Conservation (phyloP, 2,329 filamentous ascomycete genomes). For the Alternaria rosae region DNA sequence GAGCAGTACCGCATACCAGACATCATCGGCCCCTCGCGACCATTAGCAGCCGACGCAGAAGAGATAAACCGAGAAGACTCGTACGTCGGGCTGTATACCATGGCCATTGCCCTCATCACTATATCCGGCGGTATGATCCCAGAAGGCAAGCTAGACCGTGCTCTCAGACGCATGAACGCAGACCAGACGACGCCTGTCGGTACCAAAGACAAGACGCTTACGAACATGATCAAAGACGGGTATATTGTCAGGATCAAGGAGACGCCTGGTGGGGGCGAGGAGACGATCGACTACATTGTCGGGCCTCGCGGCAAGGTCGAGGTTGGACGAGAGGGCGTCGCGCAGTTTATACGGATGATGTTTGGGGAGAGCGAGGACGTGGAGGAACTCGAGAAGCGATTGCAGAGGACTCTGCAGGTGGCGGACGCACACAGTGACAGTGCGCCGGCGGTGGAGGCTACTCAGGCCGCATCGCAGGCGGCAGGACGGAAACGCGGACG, state of each 20-base stretch:
- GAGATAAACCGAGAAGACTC: slow-evolving; percentile 71
- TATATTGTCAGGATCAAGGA: slow-evolving; percentile 82
- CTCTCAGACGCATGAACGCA: slow-evolving; percentile 77
- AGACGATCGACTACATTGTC: slow-evolving; percentile 80
- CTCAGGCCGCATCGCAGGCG: slow-evolving; percentile 12
- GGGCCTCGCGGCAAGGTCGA: slow-evolving; percentile 87
- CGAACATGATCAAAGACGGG: slow-evolving; percentile 78
- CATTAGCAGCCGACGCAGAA: slow-evolving; percentile 62
- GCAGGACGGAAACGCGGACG: slow-evolving; percentile 27
- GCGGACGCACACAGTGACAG: slow-evolving; percentile 24
- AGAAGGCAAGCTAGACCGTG: slow-evolving; percentile 79
- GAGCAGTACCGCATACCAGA: slow-evolving; percentile 66
- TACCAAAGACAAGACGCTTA: slow-evolving; percentile 77
- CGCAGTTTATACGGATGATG: slow-evolving; percentile 65
- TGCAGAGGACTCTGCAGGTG: slow-evolving; percentile 45
- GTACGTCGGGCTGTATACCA: slow-evolving; percentile 82
- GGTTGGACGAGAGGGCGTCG: slow-evolving; percentile 78
- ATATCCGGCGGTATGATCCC: slow-evolving; percentile 75
- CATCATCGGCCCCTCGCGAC: slow-evolving; percentile 73
- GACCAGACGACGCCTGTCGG: slow-evolving; percentile 75
- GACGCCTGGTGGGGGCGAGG: slow-evolving; percentile 73
- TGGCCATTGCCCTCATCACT: slow-evolving; percentile 78
- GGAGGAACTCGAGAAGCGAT: slow-evolving; percentile 42
- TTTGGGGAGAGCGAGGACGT: slow-evolving; percentile 42
- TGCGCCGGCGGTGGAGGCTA: slow-evolving; percentile 9